Evolutionary conservation across 352 stramenopile species (phyloP), one percentile per base, ranked within the genome.

Genomic region (Pythium pyrilobum): DNA sequence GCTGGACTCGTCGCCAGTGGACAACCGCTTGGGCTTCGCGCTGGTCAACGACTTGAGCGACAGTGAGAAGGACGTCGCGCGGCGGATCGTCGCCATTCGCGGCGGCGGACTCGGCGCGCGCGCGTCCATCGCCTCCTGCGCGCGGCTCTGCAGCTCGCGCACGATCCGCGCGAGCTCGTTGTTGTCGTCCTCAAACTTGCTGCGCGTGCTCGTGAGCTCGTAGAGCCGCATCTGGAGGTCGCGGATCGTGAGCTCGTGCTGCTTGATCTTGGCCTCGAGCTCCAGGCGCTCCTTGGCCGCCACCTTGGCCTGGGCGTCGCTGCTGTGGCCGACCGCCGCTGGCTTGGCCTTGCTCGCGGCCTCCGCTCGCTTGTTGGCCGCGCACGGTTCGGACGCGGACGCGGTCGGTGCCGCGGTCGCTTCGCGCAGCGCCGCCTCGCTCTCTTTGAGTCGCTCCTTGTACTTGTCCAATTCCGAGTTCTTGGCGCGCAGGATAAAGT

Each of bases 141-240:
- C 69, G 21, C 72, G 74, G 36, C 63, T 46, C 53, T 85, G 67
- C 18, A 89, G 24, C 8, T 85, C 75, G 1, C 69, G 57, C 5
- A 87, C 64, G 20, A 81, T 74, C 15, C 60, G 58, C 27, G 52
- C 56, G 0, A 89, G 68, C 27, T 82, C 75, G 10, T 58, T 61
- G 58, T 89, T 87, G 44, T 89, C 78, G 6, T 48, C 37, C 56
- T 89, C 69, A 31, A 85, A 69, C 28, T 74, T 64, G 23, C 65
- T 56, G 9, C 68, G 67, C 11, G 52, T 55, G 13, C 58, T 27
- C 2, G 34, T 66, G 32, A 63, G 56, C 9, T 68, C 53, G 13
- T 42, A 34, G 12, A 75, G 42, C 16, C 52, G 56, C 1, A 25
- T 52, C 41, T 78, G 53, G 5, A 73, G 56, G 2, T 66, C 67